These are phyloP conservation scores for Ganoderma sinense DNA, from an alignment of 1,284 basidiomycete species.

Conservation along the genomic window DNA sequence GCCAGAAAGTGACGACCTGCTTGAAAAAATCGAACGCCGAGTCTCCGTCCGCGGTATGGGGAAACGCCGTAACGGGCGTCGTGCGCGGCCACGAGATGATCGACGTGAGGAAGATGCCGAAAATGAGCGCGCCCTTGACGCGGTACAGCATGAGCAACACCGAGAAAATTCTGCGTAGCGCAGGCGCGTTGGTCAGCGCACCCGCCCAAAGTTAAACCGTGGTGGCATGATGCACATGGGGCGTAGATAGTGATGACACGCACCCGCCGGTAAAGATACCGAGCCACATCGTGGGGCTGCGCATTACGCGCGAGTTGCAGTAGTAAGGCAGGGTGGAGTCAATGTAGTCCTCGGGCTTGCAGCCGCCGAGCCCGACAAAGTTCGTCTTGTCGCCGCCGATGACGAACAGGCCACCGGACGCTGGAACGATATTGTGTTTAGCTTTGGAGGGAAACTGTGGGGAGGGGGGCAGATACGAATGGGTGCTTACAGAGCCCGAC, in stretches of 20 bases:
- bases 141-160: slow-evolving; percentile 87
- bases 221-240: neutral
- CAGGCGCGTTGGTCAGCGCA: neutral
- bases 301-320: slow-evolving; percentile 75
- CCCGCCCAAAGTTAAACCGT: neutral
- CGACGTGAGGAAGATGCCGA: slow-evolving; percentile 87
- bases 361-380: slow-evolving; percentile 85
- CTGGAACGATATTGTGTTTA: slow-evolving; percentile 37
- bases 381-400: slow-evolving; percentile 81
- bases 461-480: slow-evolving; percentile 10
- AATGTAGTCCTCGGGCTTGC: slow-evolving; percentile 56
- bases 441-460: neutral
- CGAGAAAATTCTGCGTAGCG: slow-evolving; percentile 67
- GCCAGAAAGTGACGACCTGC: slow-evolving; percentile 82
- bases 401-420: slow-evolving; percentile 75
- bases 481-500: slow-evolving; percentile 64
- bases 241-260: slow-evolving; percentile 31
- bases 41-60: slow-evolving; percentile 75
- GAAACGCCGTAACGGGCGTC: slow-evolving; percentile 86
- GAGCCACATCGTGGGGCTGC: slow-evolving; percentile 86
- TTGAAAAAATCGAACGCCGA: slow-evolving; percentile 88
- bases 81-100: slow-evolving; percentile 89
- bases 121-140: slow-evolving; percentile 84
- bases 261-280: slow-evolving; percentile 89
- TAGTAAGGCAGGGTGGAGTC: slow-evolving; percentile 56